phyloP scores from a whole-genome alignment of 2,329 filamentous ascomycete species.

The Colletotrichum trifolii region DNA sequence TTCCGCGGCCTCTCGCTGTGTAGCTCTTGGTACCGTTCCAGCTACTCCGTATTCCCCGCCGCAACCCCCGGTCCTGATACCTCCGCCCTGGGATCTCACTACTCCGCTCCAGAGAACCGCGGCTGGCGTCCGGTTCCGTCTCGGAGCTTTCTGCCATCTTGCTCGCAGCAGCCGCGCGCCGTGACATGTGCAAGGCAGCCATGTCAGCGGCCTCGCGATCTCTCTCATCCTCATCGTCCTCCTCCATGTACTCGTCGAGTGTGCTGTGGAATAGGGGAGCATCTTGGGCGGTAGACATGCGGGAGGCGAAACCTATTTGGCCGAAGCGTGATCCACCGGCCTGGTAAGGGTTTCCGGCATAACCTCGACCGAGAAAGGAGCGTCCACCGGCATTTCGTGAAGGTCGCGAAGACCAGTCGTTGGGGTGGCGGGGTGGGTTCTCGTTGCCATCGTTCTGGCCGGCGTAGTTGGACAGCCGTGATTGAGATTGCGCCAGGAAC shows the following conservation, averaged over 20 bases:
- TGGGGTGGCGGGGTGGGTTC: conserved; percentile 45
- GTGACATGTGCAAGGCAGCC: conserved; percentile 89
- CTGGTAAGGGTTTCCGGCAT: conserved; percentile 79
- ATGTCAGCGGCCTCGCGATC: conserved; percentile 94
- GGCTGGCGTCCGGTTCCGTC: conserved; percentile 77
- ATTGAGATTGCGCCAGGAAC: conserved; percentile 97
- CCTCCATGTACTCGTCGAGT: conserved; percentile 89
- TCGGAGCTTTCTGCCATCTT: conserved; percentile 88
- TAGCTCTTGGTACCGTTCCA: conserved; percentile 68
- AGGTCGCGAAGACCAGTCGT: conserved; percentile 50
- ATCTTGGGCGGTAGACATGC: conserved; percentile 77
- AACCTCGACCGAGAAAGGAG: conserved; percentile 57
- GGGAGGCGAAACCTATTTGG: conserved; percentile 77
- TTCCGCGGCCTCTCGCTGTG: conserved; percentile 35
- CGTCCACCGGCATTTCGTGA: conserved; percentile 47
- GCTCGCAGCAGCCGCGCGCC: conserved; percentile 87
- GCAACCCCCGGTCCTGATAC: conserved; percentile 59
- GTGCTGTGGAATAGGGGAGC: conserved; percentile 96
- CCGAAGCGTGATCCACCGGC: conserved; percentile 79
- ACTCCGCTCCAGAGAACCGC: conserved; percentile 64
- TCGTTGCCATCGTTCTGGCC: conserved; percentile 66
- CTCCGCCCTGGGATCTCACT: conserved; percentile 58
- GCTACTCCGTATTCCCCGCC: conserved; percentile 70
- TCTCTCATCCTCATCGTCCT: conserved; percentile 91
- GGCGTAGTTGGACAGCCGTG: conserved; percentile 78